These are phyloP conservation scores for Trichoderma cornu-damae DNA, from an alignment of 2,329 filamentous ascomycete species.

Conservation along the genomic window DNA sequence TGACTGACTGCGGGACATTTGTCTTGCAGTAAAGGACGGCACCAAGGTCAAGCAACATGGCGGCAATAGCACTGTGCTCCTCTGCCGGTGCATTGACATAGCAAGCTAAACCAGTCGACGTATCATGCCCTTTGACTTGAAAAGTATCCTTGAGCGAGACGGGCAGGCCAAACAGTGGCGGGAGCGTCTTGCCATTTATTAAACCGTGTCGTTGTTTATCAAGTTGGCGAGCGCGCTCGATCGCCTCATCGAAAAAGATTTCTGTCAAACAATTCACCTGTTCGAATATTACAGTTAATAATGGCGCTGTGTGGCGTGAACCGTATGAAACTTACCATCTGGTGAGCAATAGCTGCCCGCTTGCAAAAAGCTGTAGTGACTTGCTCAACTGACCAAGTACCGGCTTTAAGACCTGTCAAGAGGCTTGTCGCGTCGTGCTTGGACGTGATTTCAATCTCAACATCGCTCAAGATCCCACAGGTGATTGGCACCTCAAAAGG, in stretches of 20 bases:
- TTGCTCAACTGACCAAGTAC: constrained; percentile 27
- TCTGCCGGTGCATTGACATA: constrained; percentile 31
- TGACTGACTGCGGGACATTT: constrained; percentile 25
- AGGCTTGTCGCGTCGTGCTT: constrained; percentile 38
- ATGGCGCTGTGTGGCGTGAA: not conserved
- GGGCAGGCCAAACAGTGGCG: constrained; percentile 1
- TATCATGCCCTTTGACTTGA: constrained; percentile 39
- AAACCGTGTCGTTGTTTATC: not conserved
- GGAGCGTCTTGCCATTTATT: not conserved
- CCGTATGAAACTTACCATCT: not conserved
- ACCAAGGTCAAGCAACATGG: constrained; percentile 29
- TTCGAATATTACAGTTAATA: not conserved
- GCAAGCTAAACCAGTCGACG: constrained; percentile 35
- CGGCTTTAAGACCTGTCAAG: constrained; percentile 30
- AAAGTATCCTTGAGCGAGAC: constrained; percentile 7
- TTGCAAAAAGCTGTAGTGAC: constrained; percentile 2
- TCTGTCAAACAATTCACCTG: constrained; percentile 6
- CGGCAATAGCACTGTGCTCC: constrained; percentile 29
- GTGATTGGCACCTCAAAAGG: not conserved
- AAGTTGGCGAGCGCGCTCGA: not conserved
- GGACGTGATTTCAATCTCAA: constrained; percentile 53
- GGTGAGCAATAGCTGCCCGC: constrained; percentile 1
- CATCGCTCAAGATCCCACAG: constrained; percentile 35
- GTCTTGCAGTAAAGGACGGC: constrained; percentile 27
- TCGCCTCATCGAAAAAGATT: not conserved